Conservation (phyloP, 768 basidiomycete genomes). For the Lactifluus echinatus region DNA sequence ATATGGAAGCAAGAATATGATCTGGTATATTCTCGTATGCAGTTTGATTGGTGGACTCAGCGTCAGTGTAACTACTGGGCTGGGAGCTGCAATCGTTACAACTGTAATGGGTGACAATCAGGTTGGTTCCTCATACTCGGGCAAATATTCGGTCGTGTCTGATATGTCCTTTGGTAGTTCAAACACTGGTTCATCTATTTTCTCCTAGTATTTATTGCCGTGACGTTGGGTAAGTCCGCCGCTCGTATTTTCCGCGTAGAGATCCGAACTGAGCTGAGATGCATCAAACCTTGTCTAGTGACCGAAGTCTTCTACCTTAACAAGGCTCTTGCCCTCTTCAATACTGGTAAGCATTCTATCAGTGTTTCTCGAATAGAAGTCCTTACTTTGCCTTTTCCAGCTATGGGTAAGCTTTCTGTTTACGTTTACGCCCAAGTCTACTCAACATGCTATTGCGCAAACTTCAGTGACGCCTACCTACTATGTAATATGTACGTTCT, state of each 20-base stretch:
- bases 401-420: slow-evolving; percentile 48
- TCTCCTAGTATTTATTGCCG: slow-evolving; percentile 68
- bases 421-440: slow-evolving; percentile 17
- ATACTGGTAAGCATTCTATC: slow-evolving; percentile 51
- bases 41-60: slow-evolving; percentile 95
- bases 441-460: slow-evolving; percentile 21
- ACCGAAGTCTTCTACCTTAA: slow-evolving; percentile 94
- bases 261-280: background rate
- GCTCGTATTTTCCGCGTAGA: slow-evolving; percentile 10
- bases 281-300: slow-evolving; percentile 33
- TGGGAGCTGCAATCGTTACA: slow-evolving; percentile 86
- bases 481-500: slow-evolving; percentile 66
- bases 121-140: slow-evolving; percentile 33
- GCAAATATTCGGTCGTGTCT: background rate
- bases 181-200: slow-evolving; percentile 91
- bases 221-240: slow-evolving; percentile 62
- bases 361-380: background rate
- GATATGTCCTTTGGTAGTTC: slow-evolving; percentile 46
- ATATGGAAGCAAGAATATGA: slow-evolving; percentile 87
- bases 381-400: slow-evolving; percentile 29
- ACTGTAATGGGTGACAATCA: slow-evolving; percentile 70
- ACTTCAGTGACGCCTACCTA: slow-evolving; percentile 72
- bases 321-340: slow-evolving; percentile 91
- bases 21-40: slow-evolving; percentile 93
- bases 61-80: slow-evolving; percentile 89